These are phyloP conservation scores for Kickxella alabastrina DNA, from an alignment of 192 early-diverging fungal genomes.

Conservation along the genomic window DNA sequence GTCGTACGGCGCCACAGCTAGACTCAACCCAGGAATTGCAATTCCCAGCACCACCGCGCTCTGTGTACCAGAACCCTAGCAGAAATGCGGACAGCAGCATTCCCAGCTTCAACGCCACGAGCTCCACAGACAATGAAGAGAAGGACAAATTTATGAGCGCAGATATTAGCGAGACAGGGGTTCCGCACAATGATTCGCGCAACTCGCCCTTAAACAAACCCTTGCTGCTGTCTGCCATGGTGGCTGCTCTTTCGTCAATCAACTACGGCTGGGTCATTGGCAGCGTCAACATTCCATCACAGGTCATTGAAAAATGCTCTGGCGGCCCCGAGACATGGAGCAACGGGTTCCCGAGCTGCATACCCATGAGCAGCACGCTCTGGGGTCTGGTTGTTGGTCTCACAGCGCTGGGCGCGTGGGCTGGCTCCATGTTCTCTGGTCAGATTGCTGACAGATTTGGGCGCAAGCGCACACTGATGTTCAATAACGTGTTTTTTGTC, in stretches of 20 bases:
- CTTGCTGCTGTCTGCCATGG: slow-evolving; percentile 31
- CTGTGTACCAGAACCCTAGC: not conserved
- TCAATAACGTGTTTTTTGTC: slow-evolving; percentile 63
- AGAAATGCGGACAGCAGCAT: not conserved
- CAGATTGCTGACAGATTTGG: slow-evolving; percentile 64
- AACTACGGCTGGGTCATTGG: slow-evolving; percentile 54
- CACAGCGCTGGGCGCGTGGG: slow-evolving; percentile 67
- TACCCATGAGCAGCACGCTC: slow-evolving; percentile 64
- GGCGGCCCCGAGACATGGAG: slow-evolving; percentile 39
- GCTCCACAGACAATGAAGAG: slow-evolving; percentile 9
- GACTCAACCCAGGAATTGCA: too few relatives aligned
- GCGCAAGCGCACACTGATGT: slow-evolving; percentile 61
- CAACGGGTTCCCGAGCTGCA: slow-evolving; percentile 57
- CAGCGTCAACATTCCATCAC: slow-evolving; percentile 54
- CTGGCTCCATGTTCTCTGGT: slow-evolving; percentile 70
- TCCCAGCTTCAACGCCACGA: slow-evolving; percentile 26
- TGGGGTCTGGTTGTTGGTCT: slow-evolving; percentile 57
- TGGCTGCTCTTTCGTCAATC: slow-evolving; percentile 43
- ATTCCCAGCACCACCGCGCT: too few relatives aligned
- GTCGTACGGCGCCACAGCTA: too few relatives aligned
- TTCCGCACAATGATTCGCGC: slow-evolving; percentile 31
- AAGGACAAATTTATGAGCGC: slow-evolving; percentile 4
- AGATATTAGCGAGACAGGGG: slow-evolving; percentile 22
- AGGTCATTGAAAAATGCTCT: slow-evolving; percentile 52
- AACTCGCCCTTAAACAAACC: slow-evolving; percentile 21